Conservation (phyloP, 257 asterid species). For the Leptodermis oblonga region DNA sequence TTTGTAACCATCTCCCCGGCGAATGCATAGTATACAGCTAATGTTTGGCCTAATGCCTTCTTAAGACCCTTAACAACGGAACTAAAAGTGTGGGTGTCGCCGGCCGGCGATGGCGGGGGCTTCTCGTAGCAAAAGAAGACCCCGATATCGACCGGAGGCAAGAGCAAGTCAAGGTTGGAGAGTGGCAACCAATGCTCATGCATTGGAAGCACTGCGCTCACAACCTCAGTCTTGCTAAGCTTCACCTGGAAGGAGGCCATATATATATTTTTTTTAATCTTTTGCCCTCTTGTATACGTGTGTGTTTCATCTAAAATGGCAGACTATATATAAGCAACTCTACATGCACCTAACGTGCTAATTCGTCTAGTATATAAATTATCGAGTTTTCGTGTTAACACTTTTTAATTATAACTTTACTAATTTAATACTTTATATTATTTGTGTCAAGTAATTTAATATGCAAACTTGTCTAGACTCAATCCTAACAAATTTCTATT, state of each 20-base stretch:
- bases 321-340: too few relatives aligned
- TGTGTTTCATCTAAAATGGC: too few relatives aligned
- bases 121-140: conserved; percentile 51
- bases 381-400: too few relatives aligned
- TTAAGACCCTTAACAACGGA: conserved; percentile 31
- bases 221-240: conserved; percentile 39
- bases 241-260: conserved; percentile 31
- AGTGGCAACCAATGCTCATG: conserved; percentile 42
- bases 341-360: too few relatives aligned
- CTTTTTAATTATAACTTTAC: too few relatives aligned
- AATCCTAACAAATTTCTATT: too few relatives aligned
- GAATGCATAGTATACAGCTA: conserved; percentile 44
- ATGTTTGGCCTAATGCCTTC: conserved; percentile 43
- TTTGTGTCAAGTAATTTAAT: too few relatives aligned
- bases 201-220: conserved; percentile 50
- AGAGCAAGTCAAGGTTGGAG: conserved; percentile 38
- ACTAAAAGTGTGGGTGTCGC: conserved; percentile 13
- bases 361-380: too few relatives aligned
- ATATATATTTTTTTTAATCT: background rate
- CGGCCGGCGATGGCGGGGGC: background rate
- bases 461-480: too few relatives aligned
- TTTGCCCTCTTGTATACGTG: too few relatives aligned
- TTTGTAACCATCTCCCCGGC: conserved; percentile 46
- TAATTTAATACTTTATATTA: too few relatives aligned
- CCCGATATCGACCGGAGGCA: conserved; percentile 54